Evolutionary conservation across 495 filamentous ascomycete genomes (phyloP), one percentile per base, ranked within the genome.

Genomic region (Penicillium pancosmium): DNA sequence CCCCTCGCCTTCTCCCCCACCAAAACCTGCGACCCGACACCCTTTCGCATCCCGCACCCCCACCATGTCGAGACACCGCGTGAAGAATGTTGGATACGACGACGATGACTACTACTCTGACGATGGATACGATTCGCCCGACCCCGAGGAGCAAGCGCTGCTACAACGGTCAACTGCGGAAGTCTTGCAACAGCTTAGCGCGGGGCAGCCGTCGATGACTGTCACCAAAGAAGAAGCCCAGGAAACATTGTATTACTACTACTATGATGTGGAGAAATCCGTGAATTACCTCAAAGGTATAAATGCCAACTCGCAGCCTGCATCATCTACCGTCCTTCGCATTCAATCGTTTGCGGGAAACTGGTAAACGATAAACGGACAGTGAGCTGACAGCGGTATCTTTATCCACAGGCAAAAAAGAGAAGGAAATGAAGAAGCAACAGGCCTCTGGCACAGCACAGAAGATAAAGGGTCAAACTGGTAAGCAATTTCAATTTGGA

Each of bases 201-300:
- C 69, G 43, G 78, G 76, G 57, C 63, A 73, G 31, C 73, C 76
- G 23, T 65, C 74, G 16, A 69, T 79, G 59, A 75, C 68, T 25
- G 73, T 75, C 9, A 72, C 75, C 27, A 73, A 74, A 38, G 62
- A 83, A 34, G 88, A 95, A 57, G 92, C 96, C 43, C 82, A 96
- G 69, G 95, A 98, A 52, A 82, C 92, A 0, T 71, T 98, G 33
- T 98, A 92, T 91, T 85, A 98, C 71, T 97, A 97, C 71, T 98
- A 93, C 72, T 97, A 91, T 68, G 93, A 98, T 69, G 80, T 96
- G 25, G 84, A 85, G 25, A 96, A 97, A 68, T 83, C 91, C 0
- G 87, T 92, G 18, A 78, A 83, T 56, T 96, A 93, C 66, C 73
- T 98, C 38, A 77, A 85, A 46, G 84, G 87, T 85, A 86, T 75